Evolutionary conservation across 768 basidiomycete species (phyloP).

Genomic region (Mrakia frigida): DNA sequence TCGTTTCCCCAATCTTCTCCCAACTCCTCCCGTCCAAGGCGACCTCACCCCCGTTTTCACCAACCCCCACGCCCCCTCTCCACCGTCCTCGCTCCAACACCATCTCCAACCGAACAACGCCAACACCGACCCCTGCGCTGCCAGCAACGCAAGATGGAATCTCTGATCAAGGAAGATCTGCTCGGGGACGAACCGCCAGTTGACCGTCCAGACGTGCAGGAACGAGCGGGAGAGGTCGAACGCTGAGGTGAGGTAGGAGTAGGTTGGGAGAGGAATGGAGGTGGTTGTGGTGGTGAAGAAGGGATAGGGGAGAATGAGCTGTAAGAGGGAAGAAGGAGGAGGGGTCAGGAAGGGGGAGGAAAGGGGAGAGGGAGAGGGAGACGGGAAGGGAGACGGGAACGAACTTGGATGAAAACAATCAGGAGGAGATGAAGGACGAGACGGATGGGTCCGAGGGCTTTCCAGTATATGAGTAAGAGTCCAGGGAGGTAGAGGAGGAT

Average conservation of each 20-base stretch:
- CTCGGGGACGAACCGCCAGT: conserved; percentile 85
- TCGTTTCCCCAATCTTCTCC: neutral
- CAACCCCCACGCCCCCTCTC: conserved; percentile 55
- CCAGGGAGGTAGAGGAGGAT: conserved; percentile 84
- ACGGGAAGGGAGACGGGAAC: conserved; percentile 56
- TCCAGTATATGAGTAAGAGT: conserved; percentile 73
- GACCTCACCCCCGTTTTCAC: conserved; percentile 54
- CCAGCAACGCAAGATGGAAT: conserved; percentile 61
- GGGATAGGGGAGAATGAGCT: conserved; percentile 61
- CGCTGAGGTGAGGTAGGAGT: conserved; percentile 64
- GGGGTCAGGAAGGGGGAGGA: neutral
- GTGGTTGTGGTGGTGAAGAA: conserved; percentile 57
- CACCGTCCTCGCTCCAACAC: conserved; percentile 65
- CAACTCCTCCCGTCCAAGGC: conserved; percentile 45
- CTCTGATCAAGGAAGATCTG: conserved; percentile 62
- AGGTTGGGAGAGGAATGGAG: conserved; percentile 35
- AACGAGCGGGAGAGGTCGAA: conserved; percentile 87
- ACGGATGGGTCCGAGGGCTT: conserved; percentile 49
- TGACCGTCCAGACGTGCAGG: conserved; percentile 94
- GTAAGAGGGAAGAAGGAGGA: conserved; percentile 43
- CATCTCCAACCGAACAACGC: conserved; percentile 67
- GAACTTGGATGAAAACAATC: conserved; percentile 52
- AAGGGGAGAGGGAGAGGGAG: conserved; percentile 38
- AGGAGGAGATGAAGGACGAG: conserved; percentile 34
- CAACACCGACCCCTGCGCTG: conserved; percentile 60